These are phyloP conservation scores for Udeniomyces megalosporus DNA, from an alignment of 768 basidiomycete genomes.

Conservation along the genomic window DNA sequence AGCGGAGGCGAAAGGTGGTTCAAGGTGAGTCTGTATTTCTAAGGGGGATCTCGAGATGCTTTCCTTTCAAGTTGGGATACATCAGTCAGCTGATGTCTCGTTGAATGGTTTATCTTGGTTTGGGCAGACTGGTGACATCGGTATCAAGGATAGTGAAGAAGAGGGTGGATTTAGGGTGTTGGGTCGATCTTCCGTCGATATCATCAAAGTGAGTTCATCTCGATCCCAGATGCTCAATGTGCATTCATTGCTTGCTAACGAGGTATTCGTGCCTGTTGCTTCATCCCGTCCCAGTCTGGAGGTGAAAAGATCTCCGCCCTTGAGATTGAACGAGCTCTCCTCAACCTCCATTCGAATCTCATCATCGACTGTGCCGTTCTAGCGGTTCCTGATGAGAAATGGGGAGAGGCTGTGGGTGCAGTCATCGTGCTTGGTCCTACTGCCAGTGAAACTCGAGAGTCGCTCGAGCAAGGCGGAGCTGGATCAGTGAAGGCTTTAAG, in stretches of 20 bases:
- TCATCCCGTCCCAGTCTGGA: slow-evolving; percentile 18
- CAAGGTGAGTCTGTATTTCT: slow-evolving; percentile 16
- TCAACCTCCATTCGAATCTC: slow-evolving; percentile 19
- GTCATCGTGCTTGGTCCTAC: slow-evolving; percentile 12
- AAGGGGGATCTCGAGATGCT: too few species aligned
- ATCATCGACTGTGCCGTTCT: slow-evolving; percentile 25
- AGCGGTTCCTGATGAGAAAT: slow-evolving; percentile 22
- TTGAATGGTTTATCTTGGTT: background rate
- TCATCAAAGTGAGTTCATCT: slow-evolving; percentile 11
- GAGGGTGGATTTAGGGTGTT: slow-evolving; percentile 20
- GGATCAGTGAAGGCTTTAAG: slow-evolving; percentile 16
- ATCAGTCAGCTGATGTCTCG: too few species aligned
- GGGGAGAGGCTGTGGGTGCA: slow-evolving; percentile 24
- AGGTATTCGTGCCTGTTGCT: too few species aligned
- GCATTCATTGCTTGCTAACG: too few species aligned
- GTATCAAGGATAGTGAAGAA: slow-evolving; percentile 17
- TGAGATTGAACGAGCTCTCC: slow-evolving; percentile 23
- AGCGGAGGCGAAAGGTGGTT: slow-evolving; percentile 20
- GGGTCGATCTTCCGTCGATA: slow-evolving; percentile 18
- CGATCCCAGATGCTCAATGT: too few species aligned
- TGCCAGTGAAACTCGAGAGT: background rate
- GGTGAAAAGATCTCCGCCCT: slow-evolving; percentile 26
- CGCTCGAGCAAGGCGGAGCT: background rate
- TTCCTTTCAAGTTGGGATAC: background rate
- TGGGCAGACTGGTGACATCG: slow-evolving; percentile 23